Base-by-base conservation (phyloP, 164 flowering plant species). In the Nymphaea thermarum region DNA sequence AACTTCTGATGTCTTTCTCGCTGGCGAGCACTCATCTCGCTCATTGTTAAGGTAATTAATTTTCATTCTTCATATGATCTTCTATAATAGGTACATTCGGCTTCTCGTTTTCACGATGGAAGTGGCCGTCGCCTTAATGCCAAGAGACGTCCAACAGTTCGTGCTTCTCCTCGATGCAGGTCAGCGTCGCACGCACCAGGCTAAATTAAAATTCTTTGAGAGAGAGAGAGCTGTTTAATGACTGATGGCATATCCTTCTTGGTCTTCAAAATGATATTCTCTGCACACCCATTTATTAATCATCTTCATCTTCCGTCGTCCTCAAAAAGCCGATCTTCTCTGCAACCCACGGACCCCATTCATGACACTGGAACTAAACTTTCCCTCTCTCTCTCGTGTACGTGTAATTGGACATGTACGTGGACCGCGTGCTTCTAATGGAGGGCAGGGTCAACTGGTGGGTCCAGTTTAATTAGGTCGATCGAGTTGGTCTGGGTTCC, bases 131-230 rank as follows among this genome's bases (percentile, higher is more conserved):
- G 86, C 79, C 71, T 84, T 88, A 66, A 92, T 95, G 99, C 74
- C 90, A 2, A 89, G 76, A 81, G 84, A 80, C 74, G 87, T 75
- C 4, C 90, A 90, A 8, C 91, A 95, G 65, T 85, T 95, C 65
- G 93, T 92, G 43, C 66, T 92, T 60, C 88, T 95, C 69, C 85
- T 95, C 72, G 99, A 95, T 68, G 99, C 96, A 68, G 89, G 99
- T 95, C 80, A 87, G 96, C 65, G 42, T 17, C 15, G 57, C 8
- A 51, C 12, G 14, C 57, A 51, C 55, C 7, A 3, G 8, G 12
- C 36, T 51, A 51, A 51, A 15, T 15, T 51, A 7, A 51, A 51
- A 51, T 51, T 15, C 57, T 4, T 51, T 51, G 14, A 47, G 14
- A 8, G 57, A 45, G 55, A 51, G 57, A 51, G 57, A 51, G 8